Percentiles rank a stretch among this genome's conserved stretches.
Conservation (phyloP, 139 green algal genomes). For the Diplosphaera chodatii region DNA sequence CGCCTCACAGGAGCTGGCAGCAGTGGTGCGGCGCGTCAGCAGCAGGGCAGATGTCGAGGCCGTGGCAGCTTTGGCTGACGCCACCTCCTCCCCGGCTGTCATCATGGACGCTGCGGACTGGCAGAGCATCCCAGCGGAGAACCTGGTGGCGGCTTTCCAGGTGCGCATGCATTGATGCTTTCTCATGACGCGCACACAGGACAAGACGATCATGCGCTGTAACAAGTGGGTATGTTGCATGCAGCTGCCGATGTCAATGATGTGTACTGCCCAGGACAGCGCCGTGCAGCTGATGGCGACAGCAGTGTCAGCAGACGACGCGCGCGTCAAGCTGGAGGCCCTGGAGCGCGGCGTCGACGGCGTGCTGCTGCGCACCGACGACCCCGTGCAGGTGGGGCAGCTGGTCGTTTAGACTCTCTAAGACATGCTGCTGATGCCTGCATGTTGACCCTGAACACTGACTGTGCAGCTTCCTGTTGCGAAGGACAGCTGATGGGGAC, state of each 20-base stretch:
- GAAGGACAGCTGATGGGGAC: no score
- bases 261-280: conserved; percentile 3
- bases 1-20: neutral
- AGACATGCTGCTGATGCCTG: no score
- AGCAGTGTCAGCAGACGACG: conserved; percentile 37
- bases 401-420: neutral
- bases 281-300: conserved; percentile 49
- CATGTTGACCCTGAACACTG: no score
- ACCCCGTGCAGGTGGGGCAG: conserved; percentile 53
- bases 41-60: neutral
- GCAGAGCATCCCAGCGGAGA: conserved; percentile 90
- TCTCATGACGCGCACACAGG: no score
- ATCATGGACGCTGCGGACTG: conserved; percentile 52
- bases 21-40: neutral
- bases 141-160: conserved; percentile 77
- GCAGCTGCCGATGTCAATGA: no score
- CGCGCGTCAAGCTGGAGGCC: conserved; percentile 61
- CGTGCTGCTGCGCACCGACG: conserved; percentile 69
- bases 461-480: no score
- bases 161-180: no score
- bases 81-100: neutral
- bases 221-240: no score
- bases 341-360: conserved; percentile 74
- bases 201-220: no score
- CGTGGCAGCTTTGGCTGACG: neutral